These are phyloP conservation scores for Colletotrichum simmondsii DNA, from an alignment of 2,329 filamentous ascomycete species.

Conservation along the genomic window DNA sequence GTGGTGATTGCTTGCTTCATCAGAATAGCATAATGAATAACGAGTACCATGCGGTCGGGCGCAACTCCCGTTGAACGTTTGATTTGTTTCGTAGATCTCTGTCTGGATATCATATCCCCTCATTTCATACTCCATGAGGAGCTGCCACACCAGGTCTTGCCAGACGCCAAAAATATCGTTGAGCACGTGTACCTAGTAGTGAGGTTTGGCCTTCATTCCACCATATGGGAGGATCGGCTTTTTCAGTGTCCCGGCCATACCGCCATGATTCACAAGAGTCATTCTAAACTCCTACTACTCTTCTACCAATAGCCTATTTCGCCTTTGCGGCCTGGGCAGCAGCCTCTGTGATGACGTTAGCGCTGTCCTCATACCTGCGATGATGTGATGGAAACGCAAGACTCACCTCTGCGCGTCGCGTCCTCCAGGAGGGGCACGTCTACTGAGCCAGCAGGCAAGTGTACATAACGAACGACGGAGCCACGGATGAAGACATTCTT, in stretches of 20 bases:
- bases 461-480: slow-evolving; percentile 92
- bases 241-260: slow-evolving; percentile 25
- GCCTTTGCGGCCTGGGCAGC: slow-evolving; percentile 68
- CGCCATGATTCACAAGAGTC: neutral
- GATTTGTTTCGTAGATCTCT: slow-evolving; percentile 2
- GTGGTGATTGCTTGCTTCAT: slow-evolving; percentile 44
- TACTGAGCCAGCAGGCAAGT: slow-evolving; percentile 83
- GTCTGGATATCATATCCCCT: slow-evolving; percentile 9
- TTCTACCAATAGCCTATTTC: slow-evolving; percentile 48
- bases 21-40: slow-evolving; percentile 6
- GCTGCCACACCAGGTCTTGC: neutral
- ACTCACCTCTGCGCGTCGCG: slow-evolving; percentile 84
- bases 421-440: slow-evolving; percentile 91
- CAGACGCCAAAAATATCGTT: slow-evolving; percentile 1
- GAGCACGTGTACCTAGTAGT: neutral
- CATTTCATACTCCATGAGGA: neutral
- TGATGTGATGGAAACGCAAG: neutral
- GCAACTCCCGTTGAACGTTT: neutral
- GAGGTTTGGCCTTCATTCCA: neutral
- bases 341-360: slow-evolving; percentile 56
- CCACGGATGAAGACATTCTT: slow-evolving; percentile 97
- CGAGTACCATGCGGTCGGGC: neutral
- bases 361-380: neutral
- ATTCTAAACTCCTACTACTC: neutral
- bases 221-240: slow-evolving; percentile 8